Conservation (phyloP, 208 protist species). For the Porcisia hertigi region DNA sequence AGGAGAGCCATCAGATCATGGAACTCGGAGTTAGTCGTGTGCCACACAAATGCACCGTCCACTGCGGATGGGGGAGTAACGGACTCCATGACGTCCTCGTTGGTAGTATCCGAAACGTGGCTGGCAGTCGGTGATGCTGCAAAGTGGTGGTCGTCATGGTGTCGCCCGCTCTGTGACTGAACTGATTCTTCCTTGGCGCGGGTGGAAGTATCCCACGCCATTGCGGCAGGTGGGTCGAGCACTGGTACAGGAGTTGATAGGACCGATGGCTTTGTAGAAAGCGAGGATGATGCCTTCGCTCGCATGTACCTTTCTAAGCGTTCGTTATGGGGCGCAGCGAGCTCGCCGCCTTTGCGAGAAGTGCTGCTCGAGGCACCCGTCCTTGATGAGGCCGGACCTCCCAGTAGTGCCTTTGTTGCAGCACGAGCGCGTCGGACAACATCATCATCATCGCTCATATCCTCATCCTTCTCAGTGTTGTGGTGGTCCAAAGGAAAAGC, state of each 20-base stretch:
- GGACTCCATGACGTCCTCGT: background rate
- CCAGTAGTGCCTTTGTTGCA: conserved; percentile 21
- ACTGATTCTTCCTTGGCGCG: background rate
- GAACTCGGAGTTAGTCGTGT: conserved; percentile 38
- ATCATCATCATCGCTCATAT: conserved; percentile 30
- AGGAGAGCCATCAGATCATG: conserved; percentile 50
- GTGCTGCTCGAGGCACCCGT: background rate
- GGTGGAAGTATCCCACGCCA: background rate
- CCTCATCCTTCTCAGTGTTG: background rate
- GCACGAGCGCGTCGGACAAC: conserved; percentile 27
- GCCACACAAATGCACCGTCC: conserved; percentile 9
- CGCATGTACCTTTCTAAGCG: conserved; percentile 25
- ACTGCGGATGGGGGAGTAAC: background rate
- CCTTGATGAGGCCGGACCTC: conserved; percentile 2
- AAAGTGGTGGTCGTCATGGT: background rate
- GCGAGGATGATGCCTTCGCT: conserved; percentile 6
- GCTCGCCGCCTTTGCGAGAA: background rate
- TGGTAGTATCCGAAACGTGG: background rate
- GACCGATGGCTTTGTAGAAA: background rate
- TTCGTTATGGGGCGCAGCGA: background rate
- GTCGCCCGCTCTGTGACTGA: background rate
- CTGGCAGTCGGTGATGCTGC: background rate
- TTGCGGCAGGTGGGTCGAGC: background rate
- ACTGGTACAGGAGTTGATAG: background rate
- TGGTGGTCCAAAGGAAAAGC: background rate